These are phyloP conservation scores for Juncus effusus DNA, from an alignment of 176 grass and related monocot species.

Conservation along the genomic window DNA sequence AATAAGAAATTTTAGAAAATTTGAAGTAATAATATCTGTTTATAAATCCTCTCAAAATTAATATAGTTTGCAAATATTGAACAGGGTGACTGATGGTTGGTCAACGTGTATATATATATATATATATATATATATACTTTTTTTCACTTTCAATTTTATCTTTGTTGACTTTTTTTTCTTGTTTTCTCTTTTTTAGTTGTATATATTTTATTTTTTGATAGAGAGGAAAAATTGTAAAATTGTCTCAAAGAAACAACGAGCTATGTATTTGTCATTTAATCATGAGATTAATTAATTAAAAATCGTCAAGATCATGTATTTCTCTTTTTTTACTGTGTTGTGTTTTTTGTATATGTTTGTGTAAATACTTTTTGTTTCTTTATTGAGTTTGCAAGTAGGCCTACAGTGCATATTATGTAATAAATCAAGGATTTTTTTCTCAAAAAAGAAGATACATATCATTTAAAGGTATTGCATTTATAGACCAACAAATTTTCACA, in stretches of 20 bases:
- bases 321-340: no score
- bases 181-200: background rate
- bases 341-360: no score
- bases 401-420: background rate
- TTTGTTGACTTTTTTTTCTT: background rate
- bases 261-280: no score
- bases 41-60: no score
- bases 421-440: no score
- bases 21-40: no score
- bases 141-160: background rate
- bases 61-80: no score
- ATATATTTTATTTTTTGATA: background rate
- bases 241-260: background rate
- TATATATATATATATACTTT: background rate
- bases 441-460: no score
- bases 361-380: background rate
- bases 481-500: conserved; percentile 17
- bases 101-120: background rate
- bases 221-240: background rate
- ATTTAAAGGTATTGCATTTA: background rate
- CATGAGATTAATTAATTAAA: no score
- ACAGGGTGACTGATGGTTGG: no score
- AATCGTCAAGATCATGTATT: no score
- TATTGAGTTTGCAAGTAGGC: background rate
- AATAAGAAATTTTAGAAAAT: no score